phyloP scores from a whole-genome alignment of 257 asterid genomes.

The Ilex asprella region DNA sequence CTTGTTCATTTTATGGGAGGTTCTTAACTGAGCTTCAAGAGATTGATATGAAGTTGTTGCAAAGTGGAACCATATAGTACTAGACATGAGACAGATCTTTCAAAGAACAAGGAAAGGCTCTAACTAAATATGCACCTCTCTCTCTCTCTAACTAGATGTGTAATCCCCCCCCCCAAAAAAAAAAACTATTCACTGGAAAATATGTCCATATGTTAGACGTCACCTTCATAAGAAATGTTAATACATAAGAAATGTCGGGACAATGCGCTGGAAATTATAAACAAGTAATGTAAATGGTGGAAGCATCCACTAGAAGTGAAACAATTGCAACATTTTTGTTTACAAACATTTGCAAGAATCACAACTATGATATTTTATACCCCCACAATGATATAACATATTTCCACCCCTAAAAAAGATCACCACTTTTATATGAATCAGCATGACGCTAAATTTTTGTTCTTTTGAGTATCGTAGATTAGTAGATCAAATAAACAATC shows the following conservation, averaged over 20 bases:
- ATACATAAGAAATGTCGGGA: background rate
- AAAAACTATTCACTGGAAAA: too few relatives aligned
- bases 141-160: too few relatives aligned
- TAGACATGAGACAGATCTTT: background rate
- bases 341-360: conserved; percentile 18
- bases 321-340: conserved; percentile 13
- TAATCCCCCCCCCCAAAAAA: too few relatives aligned
- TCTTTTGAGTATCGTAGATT: background rate
- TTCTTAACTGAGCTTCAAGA: too few relatives aligned
- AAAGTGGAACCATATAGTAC: background rate
- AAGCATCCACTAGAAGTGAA: conserved; percentile 12
- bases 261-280: background rate
- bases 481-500: conserved; percentile 1
- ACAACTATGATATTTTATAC: conserved; percentile 23
- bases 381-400: conserved; percentile 24
- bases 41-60: too few relatives aligned
- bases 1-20: too few relatives aligned
- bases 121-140: too few relatives aligned
- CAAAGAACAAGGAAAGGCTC: too few relatives aligned
- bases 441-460: background rate
- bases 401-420: conserved; percentile 2
- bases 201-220: too few relatives aligned
- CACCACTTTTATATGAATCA: conserved; percentile 1
- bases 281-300: conserved; percentile 4
- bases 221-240: too few relatives aligned